Percentiles rank a stretch among this genome's conserved stretches.
Evolutionary conservation across 176 grass and related monocot species (phyloP).

Genomic region (Oryza brachyantha): DNA sequence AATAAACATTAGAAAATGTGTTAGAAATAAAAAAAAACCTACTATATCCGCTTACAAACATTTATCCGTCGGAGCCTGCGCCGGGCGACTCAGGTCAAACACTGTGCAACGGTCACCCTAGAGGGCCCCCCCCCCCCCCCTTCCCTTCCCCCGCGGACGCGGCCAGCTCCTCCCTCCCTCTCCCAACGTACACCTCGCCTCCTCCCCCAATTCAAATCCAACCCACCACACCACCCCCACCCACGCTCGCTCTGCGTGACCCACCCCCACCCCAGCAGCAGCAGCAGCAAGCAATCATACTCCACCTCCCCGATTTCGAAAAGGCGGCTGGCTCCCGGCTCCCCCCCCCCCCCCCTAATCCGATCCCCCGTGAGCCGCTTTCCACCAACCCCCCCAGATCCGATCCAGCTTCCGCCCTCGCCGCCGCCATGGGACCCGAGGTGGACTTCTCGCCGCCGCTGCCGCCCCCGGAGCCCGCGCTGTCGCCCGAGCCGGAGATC

Average conservation of each 20-base stretch:
- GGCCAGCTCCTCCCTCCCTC: neutral
- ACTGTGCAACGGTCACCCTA: conserved; percentile 2
- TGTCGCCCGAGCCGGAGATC: conserved; percentile 20
- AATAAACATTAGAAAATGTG: too few relatives aligned
- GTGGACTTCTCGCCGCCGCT: neutral
- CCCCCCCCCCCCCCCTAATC: neutral
- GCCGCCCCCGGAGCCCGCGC: conserved; percentile 12
- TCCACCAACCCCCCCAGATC: conserved; percentile 2
- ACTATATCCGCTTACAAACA: neutral
- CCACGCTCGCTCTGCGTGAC: too few relatives aligned
- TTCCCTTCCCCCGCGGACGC: too few relatives aligned
- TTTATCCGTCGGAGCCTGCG: neutral
- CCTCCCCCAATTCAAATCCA: conserved; percentile 12
- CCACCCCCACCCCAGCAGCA: neutral
- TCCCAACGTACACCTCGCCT: neutral
- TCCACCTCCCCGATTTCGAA: neutral
- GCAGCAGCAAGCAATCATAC: neutral
- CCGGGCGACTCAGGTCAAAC: neutral
- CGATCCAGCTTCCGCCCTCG: neutral
- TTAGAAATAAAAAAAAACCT: too few relatives aligned
- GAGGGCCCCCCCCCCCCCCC: too few relatives aligned
- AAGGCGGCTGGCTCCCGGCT: too few relatives aligned
- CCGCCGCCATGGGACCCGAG: neutral
- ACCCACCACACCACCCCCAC: neutral
- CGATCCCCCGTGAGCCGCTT: neutral